phyloP scores from a whole-genome alignment of 2,329 filamentous ascomycete genomes.

The Monilinia polystroma region DNA sequence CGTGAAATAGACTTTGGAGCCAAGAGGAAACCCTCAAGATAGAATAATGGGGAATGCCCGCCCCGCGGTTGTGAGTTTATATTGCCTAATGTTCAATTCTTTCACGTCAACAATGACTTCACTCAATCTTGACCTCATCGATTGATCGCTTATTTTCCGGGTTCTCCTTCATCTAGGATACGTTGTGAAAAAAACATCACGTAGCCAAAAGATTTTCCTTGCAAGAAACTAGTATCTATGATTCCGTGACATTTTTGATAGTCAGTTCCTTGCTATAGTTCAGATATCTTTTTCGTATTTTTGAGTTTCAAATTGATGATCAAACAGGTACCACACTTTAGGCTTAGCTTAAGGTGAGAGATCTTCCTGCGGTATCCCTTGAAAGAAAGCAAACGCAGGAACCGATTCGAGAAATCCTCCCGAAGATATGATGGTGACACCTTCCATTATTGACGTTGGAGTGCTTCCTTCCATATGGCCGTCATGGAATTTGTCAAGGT shows the following conservation, averaged over 20 bases:
- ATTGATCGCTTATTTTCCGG: slow-evolving; percentile 1
- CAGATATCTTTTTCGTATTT: slow-evolving; percentile 10
- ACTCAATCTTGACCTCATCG: neutral
- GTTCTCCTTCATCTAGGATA: neutral
- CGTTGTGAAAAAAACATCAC: neutral
- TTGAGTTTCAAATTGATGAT: slow-evolving; percentile 34
- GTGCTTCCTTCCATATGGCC: neutral
- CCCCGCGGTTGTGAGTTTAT: neutral
- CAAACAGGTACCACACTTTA: slow-evolving; percentile 33
- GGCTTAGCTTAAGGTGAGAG: slow-evolving; percentile 15
- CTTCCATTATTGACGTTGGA: neutral
- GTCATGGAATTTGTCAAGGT: neutral
- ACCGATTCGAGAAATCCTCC: slow-evolving; percentile 7
- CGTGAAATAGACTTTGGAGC: slow-evolving; percentile 1
- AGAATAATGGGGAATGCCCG: neutral
- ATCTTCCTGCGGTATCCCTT: neutral
- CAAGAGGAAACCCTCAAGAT: neutral
- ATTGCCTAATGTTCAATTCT: neutral
- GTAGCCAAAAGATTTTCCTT: neutral
- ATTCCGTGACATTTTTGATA: neutral
- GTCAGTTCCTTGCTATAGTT: slow-evolving; percentile 9
- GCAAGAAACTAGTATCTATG: neutral
- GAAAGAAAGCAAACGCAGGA: slow-evolving; percentile 2
- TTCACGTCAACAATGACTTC: neutral
- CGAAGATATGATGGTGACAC: slow-evolving; percentile 4